These are phyloP conservation scores for Fusarium abutilonis DNA, from an alignment of 2,329 filamentous ascomycete genomes.

Conservation along the genomic window DNA sequence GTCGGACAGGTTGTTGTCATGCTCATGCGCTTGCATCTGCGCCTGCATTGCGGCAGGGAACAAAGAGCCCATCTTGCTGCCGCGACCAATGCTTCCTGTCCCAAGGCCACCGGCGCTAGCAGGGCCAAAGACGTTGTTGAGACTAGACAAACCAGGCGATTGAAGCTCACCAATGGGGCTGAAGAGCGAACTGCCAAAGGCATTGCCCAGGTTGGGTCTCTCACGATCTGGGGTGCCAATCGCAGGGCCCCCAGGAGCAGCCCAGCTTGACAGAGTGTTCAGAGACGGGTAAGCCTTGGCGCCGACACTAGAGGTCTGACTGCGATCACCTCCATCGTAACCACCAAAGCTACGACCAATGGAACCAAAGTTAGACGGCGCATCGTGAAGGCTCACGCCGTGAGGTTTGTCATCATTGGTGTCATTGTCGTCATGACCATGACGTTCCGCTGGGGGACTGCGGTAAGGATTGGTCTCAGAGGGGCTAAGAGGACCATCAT, in stretches of 20 bases:
- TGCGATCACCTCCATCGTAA: slow-evolving; percentile 83
- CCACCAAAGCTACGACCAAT: slow-evolving; percentile 62
- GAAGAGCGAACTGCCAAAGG: slow-evolving; percentile 84
- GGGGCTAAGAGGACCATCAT: slow-evolving; percentile 82
- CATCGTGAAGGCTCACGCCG: slow-evolving; percentile 54
- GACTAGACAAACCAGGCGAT: slow-evolving; percentile 74
- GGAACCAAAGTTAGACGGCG: slow-evolving; percentile 62
- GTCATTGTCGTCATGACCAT: slow-evolving; percentile 71
- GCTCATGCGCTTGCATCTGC: slow-evolving; percentile 81
- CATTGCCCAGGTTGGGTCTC: slow-evolving; percentile 62
- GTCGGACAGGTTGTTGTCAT: slow-evolving; percentile 68
- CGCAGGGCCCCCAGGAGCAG: slow-evolving; percentile 64
- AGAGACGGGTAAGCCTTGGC: slow-evolving; percentile 75
- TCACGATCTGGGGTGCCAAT: slow-evolving; percentile 75
- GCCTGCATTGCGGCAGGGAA: slow-evolving; percentile 92
- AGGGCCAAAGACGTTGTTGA: slow-evolving; percentile 77
- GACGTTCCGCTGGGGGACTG: slow-evolving; percentile 82
- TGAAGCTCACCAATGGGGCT: slow-evolving; percentile 81
- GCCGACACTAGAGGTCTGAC: slow-evolving; percentile 89
- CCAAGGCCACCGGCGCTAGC: slow-evolving; percentile 63
- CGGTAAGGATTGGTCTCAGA: slow-evolving; percentile 97
- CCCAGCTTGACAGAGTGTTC: slow-evolving; percentile 70
- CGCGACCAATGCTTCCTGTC: slow-evolving; percentile 74
- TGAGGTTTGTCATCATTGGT: slow-evolving; percentile 60
- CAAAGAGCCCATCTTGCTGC: slow-evolving; percentile 85